Conservation (phyloP, 139 green algal genomes). For the Edaphochlamys debaryana region DNA sequence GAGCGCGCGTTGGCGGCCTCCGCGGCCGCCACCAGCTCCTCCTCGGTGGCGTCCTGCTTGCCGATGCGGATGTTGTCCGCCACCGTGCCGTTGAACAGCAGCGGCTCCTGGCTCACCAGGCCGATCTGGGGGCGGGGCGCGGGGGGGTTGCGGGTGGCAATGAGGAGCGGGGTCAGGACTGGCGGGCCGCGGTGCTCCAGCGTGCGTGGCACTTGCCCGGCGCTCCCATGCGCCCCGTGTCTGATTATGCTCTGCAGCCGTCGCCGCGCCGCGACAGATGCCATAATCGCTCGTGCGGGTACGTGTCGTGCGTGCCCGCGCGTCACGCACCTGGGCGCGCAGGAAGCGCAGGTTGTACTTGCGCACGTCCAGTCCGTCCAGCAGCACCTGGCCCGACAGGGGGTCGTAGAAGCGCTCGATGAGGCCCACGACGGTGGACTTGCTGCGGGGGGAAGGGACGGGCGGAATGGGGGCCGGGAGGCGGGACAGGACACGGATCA, state of each 20-base stretch:
- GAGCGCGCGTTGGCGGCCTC: conserved; percentile 78
- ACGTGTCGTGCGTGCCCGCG: background rate
- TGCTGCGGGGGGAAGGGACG: conserved; percentile 66
- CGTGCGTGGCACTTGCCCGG: no score
- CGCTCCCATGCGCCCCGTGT: background rate
- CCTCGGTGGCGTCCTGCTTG: conserved; percentile 48
- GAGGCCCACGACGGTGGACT: conserved; percentile 90
- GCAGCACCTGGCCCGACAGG: conserved; percentile 63
- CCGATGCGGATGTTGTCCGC: conserved; percentile 81
- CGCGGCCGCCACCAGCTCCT: conserved; percentile 73
- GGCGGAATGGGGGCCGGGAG: no score
- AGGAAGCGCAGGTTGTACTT: conserved; percentile 86
- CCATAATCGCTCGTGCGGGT: no score
- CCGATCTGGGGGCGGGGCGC: background rate
- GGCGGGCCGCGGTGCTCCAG: no score
- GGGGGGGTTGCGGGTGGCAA: background rate
- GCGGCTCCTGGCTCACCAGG: conserved; percentile 82
- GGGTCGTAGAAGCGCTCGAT: conserved; percentile 92
- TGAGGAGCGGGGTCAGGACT: no score
- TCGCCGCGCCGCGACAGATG: no score
- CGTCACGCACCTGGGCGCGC: conserved; percentile 56
- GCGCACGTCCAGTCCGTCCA: conserved; percentile 88
- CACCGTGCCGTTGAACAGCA: conserved; percentile 82
- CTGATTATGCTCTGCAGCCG: background rate
- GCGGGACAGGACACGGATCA: no score